These are phyloP conservation scores for Ceratopteris richardii DNA, from an alignment of 75 land plant species.

Conservation along the genomic window DNA sequence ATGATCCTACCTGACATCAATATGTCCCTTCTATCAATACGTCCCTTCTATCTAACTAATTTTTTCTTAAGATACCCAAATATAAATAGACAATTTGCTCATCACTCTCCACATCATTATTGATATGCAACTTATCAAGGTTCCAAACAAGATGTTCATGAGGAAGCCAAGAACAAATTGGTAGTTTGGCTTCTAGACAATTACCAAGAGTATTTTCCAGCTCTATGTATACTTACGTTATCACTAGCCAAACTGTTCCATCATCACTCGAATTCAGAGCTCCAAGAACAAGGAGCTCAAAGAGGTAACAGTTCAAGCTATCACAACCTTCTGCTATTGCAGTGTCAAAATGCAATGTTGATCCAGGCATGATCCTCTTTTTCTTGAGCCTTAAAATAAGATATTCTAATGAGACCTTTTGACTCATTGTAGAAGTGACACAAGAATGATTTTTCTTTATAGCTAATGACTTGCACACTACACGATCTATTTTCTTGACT, in stretches of 20 bases:
- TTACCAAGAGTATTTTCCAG: conserved; percentile 20
- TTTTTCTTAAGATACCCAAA: conserved; percentile 4
- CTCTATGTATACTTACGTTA: conserved; percentile 9
- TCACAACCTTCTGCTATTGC: conserved; percentile 9
- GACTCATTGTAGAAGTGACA: conserved; percentile 7
- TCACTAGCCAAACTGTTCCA: conserved; percentile 12
- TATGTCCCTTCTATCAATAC: conserved; percentile 5
- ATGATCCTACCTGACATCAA: neutral
- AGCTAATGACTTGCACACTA: conserved; percentile 13
- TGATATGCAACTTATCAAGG: conserved; percentile 10
- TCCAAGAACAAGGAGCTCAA: conserved; percentile 23
- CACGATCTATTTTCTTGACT: too few relatives aligned
- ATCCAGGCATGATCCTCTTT: conserved; percentile 1
- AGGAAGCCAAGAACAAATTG: conserved; percentile 17
- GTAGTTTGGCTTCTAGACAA: conserved; percentile 15
- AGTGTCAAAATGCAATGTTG: conserved; percentile 13
- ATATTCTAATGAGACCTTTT: conserved; percentile 7
- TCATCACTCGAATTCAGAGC: conserved; percentile 17
- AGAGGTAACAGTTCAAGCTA: conserved; percentile 11
- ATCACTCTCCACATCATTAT: conserved; percentile 13
- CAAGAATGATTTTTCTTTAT: neutral
- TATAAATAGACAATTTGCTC: conserved; percentile 16
- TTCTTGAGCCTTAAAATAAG: conserved; percentile 9
- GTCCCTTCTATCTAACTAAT: too few relatives aligned
- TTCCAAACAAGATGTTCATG: conserved; percentile 12